phyloP scores from a whole-genome alignment of 1,139 yeast species.

The Hemisphaericaspora xylofermentans region DNA sequence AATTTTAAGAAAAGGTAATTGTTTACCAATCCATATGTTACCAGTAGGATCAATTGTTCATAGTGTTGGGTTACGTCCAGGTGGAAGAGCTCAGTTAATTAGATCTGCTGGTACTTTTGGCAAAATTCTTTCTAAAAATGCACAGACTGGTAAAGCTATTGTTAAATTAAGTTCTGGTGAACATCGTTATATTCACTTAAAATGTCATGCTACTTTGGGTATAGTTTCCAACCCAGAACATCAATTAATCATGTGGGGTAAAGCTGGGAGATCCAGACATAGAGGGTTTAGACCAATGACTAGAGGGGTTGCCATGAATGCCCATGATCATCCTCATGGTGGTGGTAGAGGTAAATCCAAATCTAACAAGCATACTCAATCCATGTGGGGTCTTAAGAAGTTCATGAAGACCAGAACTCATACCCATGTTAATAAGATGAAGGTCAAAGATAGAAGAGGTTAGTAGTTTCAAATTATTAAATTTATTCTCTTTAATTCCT shows the following conservation, averaged over 20 bases:
- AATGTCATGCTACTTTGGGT: constrained; percentile 93
- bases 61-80: constrained; percentile 71
- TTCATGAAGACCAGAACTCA: constrained; percentile 93
- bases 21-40: constrained; percentile 87
- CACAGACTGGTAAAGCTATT: constrained; percentile 69
- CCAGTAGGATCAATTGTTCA: constrained; percentile 92
- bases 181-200: constrained; percentile 81
- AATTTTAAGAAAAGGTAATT: constrained; percentile 91
- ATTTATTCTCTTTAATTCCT: neutral
- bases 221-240: constrained; percentile 94
- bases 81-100: constrained; percentile 90
- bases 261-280: constrained; percentile 95
- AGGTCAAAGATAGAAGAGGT: constrained; percentile 84
- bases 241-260: constrained; percentile 87
- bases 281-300: constrained; percentile 93
- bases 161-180: constrained; percentile 89
- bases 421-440: constrained; percentile 75
- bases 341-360: constrained; percentile 99
- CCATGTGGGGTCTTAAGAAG: constrained; percentile 98
- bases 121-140: constrained; percentile 76
- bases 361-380: constrained; percentile 89
- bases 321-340: constrained; percentile 98
- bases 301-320: constrained; percentile 98
- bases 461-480: constrained; percentile 10
- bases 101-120: constrained; percentile 96